Evolutionary conservation across 2,329 filamentous ascomycete species (phyloP), one percentile per base, ranked within the genome.

Genomic region (Dichotomopilus funicola): DNA sequence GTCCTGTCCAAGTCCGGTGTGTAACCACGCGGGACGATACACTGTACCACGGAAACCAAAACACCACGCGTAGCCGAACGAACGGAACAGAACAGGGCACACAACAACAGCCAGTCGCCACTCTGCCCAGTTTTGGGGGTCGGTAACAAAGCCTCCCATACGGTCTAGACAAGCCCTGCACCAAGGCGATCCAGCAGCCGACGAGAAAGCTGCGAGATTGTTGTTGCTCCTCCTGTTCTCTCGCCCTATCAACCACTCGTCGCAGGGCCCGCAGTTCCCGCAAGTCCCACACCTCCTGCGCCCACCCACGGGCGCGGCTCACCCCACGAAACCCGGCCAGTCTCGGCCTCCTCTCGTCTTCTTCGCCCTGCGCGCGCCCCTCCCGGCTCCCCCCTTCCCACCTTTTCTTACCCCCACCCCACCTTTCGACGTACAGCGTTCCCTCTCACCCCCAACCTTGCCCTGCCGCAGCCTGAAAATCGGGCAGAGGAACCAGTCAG

Each of bases 381-480:
- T 49, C 36, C 47, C 37, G 27, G 36, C 41, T 45, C 59, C 46
- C 48, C 38, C 49, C 40, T 19, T 27, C 35, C 10, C 19, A 11
- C 13, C 36, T 35, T 40, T 31, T 35, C 44, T 60, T 52, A 45
- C 49, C 36, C 54, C 44, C 57, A 56, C 61, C 54, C 55, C 56
- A 47, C 41, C 44, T 48, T 53, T 31, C 19, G 19, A 27, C 19
- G 19, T 27, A 27, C 19, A 27, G 19, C 19, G 19, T 27, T 27
- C 53, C 55, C 50, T 55, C 59, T 59, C 57, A 55, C 54, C 66
- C 66, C 51, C 43, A 48, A 66, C 65, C 63, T 63, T 67, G 66
- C 67, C 66, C 46, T 73, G 71, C 75, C 73, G 75, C 75, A 75
- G 73, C 73, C 73, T 73, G 72, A 73, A 71, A 62, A 66, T 68